Evolutionary conservation across 148 eudicot species (phyloP), one percentile per base, ranked within the genome.

Genomic region (Rhododendron ferrugineum): DNA sequence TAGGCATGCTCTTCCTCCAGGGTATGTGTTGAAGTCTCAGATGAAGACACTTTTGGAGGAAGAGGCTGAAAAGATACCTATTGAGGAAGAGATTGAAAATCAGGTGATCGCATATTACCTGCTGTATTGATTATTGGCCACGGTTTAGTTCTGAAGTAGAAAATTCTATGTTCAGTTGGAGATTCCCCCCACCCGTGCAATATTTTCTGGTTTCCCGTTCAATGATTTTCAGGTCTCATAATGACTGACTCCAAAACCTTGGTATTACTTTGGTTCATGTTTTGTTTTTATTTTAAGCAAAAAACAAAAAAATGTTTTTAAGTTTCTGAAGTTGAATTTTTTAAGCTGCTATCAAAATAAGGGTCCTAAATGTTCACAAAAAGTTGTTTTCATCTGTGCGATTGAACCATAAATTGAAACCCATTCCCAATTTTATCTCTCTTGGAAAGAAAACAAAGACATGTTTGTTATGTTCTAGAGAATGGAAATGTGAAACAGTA

Each of bases 31-130:
- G 64, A 95, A 97, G 86, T 97, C 99, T 81, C 99, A 97, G 87
- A 97, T 97, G 99, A 97, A 97, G 88, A 96, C 99, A 62, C 90
- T 97, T 84, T 85, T 97, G 62, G 98, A 97, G 89, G 98, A 97
- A 89, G 99, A 97, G 90, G 30, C 89, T 81, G 91, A 97, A 20
- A 87, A 94, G 92, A 87, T 91, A 74, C 84, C 94, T 79, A 94
- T 94, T 84, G 97, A 94, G 88, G 97, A 95, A 58, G 98, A 95
- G 87, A 95, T 95, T 81, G 98, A 95, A 89, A 87, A 94, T 42
- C 92, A 95, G 98, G 98, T 95, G 81, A 68, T 47, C 46, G 91
- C 93, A 93, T 89, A 93, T 93, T 86, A 93, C 92, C 36, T 42
- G 79, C 75, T 32, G n/a, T 40, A 52, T 85, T 28, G 73, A 58